phyloP scores from a whole-genome alignment of 257 asterid genomes.

The Mentha longifolia region DNA sequence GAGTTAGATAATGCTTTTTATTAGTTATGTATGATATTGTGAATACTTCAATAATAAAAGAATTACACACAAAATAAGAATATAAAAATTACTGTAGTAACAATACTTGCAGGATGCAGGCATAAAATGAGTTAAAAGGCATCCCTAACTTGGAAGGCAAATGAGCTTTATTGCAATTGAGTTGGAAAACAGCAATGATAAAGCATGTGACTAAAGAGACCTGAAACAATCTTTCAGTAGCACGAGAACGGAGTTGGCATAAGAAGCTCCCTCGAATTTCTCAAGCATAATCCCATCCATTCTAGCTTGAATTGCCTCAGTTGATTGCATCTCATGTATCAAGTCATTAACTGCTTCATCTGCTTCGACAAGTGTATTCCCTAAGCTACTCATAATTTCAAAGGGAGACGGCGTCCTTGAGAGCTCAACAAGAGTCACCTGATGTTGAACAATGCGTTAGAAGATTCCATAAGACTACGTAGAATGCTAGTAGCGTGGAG shows the following conservation, averaged over 20 bases:
- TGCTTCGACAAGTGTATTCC: constrained; percentile 51
- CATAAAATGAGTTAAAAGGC: too few species aligned
- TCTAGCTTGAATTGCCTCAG: constrained; percentile 62
- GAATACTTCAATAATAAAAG: too few species aligned
- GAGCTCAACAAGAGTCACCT: constrained; percentile 74
- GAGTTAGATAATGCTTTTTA: too few species aligned
- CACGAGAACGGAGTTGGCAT: constrained; percentile 34
- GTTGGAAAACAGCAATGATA: background rate
- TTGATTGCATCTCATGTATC: constrained; percentile 49
- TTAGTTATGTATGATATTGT: too few species aligned
- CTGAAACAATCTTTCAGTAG: constrained; percentile 51
- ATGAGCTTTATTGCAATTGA: too few species aligned
- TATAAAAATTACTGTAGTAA: too few species aligned
- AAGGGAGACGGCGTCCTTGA: constrained; percentile 47
- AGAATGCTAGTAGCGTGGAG: background rate
- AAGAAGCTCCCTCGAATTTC: constrained; percentile 51
- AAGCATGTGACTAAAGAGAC: constrained; percentile 40
- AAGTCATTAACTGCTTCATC: constrained; percentile 55
- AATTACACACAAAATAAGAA: too few species aligned
- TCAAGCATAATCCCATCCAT: constrained; percentile 67
- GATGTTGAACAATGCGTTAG: constrained; percentile 21
- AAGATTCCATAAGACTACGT: constrained; percentile 16
- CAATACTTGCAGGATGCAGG: too few species aligned
- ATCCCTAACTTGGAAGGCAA: too few species aligned
- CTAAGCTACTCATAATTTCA: constrained; percentile 46